Percentiles rank a stretch among this genome's conserved stretches.
Conservation (phyloP, 73 alveolate species). For the Paramecium caudatum region DNA sequence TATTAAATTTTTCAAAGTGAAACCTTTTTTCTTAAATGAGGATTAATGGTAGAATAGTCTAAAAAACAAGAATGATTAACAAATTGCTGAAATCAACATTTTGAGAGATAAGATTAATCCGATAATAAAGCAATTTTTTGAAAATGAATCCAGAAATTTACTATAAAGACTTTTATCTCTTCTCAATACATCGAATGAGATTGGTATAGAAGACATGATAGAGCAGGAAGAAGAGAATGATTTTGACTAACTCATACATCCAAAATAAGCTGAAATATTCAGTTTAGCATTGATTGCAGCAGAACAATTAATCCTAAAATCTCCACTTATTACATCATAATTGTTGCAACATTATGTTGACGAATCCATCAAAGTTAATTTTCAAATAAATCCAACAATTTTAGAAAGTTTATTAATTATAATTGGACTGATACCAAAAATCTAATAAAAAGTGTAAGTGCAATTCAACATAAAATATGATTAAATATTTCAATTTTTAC, state of each 20-base stretch:
- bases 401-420: conserved; percentile 24
- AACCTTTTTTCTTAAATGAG: neutral
- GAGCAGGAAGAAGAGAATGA: conserved; percentile 53
- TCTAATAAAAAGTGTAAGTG: neutral
- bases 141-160: neutral
- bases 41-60: neutral
- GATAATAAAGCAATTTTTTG: neutral
- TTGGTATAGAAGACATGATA: conserved; percentile 23
- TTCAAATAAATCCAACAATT: conserved; percentile 5
- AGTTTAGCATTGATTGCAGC: conserved; percentile 40
- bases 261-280: neutral
- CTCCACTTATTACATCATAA: neutral
- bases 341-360: neutral
- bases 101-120: neutral
- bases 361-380: neutral
- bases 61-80: neutral
- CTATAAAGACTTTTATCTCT: neutral
- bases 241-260: conserved; percentile 19
- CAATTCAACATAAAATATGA: neutral
- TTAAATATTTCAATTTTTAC: neutral
- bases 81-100: too few species aligned
- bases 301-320: neutral
- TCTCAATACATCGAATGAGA: neutral
- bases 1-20: neutral
- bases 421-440: conserved; percentile 22